Evolutionary conservation across 1,284 basidiomycete genomes (phyloP).

Genomic region (Athelia sp.): DNA sequence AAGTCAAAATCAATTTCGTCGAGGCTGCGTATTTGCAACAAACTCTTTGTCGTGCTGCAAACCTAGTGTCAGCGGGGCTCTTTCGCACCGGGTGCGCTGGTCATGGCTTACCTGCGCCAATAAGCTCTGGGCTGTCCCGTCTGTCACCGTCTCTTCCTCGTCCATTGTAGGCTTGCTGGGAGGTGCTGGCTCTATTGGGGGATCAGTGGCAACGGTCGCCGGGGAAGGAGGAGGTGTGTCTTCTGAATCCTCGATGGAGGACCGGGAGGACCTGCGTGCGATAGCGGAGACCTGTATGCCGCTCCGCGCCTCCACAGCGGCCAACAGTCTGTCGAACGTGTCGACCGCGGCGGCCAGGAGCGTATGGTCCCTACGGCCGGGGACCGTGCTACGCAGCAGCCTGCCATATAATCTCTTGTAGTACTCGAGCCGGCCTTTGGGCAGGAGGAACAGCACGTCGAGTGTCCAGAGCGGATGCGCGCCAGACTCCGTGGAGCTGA

Average conservation of each 20-base stretch:
- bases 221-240: no score
- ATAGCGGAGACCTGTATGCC: conserved; percentile 35
- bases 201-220: no score
- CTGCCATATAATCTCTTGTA: conserved; percentile 91
- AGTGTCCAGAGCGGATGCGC: conserved; percentile 71
- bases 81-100: no score
- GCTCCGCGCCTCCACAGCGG: conserved; percentile 59
- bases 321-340: conserved; percentile 73
- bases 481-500: conserved; percentile 28
- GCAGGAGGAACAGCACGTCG: conserved; percentile 84
- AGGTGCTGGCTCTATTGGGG: conserved; percentile 5
- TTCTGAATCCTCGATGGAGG: conserved; percentile 17
- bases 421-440: conserved; percentile 82
- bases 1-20: no score
- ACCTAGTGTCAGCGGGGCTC: no score
- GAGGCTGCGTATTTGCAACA: no score
- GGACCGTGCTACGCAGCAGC: conserved; percentile 82
- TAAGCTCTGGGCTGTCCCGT: conserved; percentile 41
- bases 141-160: conserved; percentile 51
- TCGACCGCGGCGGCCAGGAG: conserved; percentile 79
- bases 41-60: no score
- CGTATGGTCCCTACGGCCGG: conserved; percentile 85
- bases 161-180: conserved; percentile 18
- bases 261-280: conserved; percentile 23
- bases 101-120: no score